Base-by-base conservation (phyloP, 139 green algal genomes). In the Chlamydomonas schloesseri region DNA sequence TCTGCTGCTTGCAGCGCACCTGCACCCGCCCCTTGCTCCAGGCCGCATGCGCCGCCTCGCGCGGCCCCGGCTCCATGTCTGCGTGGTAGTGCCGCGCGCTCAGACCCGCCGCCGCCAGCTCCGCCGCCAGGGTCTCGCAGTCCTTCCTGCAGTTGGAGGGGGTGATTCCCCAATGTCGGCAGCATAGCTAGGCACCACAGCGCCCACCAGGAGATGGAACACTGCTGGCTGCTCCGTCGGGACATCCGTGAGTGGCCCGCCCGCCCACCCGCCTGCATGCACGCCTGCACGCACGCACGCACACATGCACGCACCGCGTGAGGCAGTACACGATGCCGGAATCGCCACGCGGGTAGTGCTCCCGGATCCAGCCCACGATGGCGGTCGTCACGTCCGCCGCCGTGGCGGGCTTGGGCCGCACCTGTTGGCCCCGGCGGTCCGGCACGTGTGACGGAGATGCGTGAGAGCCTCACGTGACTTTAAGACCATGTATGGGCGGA, bases 301-400 rank as follows among this genome's bases (percentile, higher is more conserved):
- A 50, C 42, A 50, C 42, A 8, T 50, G 8, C 42, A 8, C 42
- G 24, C 17, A 92, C 50, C 95, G 88, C 0, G 93, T 96, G 34
- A 99, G 86, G 88, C 93, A 97, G 92, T 99, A 99, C 58, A 99
- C 94, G 62, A 99, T 99, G 80, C 97, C 97, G 0, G 89, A 94
- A 9, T 90, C 68, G 13, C 87, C 81, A 0, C 46, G 36, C 23
- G 64, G 62, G 47, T 91, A 93, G 81, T 94, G 89, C 55, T 62
- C 29, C 8, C 23, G 24, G 29, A 97, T 84, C 91, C 92, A 96
- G 1, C 37, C 75, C 11, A 90, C 85, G 28, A 97, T 92, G 72
- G 91, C 88, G 0, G 62, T 47, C 20, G 78, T 76, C 24, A 57
- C 68, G 11, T 73, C 71, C 13, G 79, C 46, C 14, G 77, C 11